Base-by-base conservation (phyloP, 164 flowering plant genomes). In the Vitis labrusca region DNA sequence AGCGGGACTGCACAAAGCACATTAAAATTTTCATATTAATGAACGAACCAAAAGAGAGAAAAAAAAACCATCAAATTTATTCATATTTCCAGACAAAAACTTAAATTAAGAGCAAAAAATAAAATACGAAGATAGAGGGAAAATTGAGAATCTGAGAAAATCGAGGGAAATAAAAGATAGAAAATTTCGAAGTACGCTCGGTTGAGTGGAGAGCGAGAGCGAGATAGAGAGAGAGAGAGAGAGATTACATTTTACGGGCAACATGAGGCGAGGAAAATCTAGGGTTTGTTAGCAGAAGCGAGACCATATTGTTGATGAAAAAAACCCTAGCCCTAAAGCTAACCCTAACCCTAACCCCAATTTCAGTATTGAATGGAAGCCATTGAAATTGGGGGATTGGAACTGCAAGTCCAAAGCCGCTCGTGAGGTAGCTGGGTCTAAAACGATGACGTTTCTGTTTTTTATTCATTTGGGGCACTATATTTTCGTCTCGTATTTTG, bases 251-350 rank as follows among this genome's bases (percentile, higher is more conserved):
- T 49, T 69, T 70, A 15, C 17, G 68, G 60, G 72, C 72, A 69
- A 77, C 58, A 63, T 73, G 50, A 44, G 71, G 53, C 50, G 74
- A 32, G 37, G 81, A 14, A 59, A 82, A 56, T 44, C 55, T 73
- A 71, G 83, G 79, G 71, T 54, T 75, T 13, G 81, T 61, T 53
- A 81, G 77, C 30, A 70, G 57, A 66, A 76, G 59, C 23, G 78
- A 56, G 17, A 59, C 75, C 81, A 78, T 78, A 14, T 11, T 74
- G 10, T 7, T 3, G 48, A 54, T 8, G 53, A 11, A 13, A 19
- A 23, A 23, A 67, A 66, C 30, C 63, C 67, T 37, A 37, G 5
- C 44, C 44, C 44, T 37, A 23, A 23, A 23, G 27, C 27, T 23
- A 37, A 37, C 44, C 44, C 44, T 6, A 32, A 32, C 44, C 44